Conservation (phyloP, 1,284 basidiomycete genomes). For the Tremellales sp. region DNA sequence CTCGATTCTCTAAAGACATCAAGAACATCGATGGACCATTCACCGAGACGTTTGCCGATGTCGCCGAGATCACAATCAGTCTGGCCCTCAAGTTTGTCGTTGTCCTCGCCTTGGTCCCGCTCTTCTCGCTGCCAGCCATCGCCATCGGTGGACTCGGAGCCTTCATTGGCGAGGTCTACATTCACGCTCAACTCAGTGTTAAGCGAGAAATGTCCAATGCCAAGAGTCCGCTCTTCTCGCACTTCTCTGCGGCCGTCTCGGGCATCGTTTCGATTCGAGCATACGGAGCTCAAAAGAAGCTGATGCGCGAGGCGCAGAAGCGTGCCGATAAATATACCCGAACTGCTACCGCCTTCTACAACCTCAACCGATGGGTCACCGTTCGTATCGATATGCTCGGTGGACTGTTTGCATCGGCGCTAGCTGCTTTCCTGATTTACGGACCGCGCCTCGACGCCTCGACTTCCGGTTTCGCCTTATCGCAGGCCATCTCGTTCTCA, state of each 20-base stretch:
- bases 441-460: conserved; percentile 35
- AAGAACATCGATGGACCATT: conserved; percentile 47
- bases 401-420: conserved; percentile 37
- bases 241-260: conserved; percentile 64
- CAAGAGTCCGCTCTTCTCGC: conserved; percentile 61
- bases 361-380: conserved; percentile 47
- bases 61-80: conserved; percentile 43
- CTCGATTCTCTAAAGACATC: conserved; percentile 61
- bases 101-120: conserved; percentile 54
- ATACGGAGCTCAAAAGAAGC: conserved; percentile 44
- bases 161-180: conserved; percentile 54
- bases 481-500: conserved; percentile 46
- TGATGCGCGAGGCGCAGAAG: conserved; percentile 36
- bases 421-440: conserved; percentile 46
- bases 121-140: conserved; percentile 45
- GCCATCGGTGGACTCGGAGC: conserved; percentile 52
- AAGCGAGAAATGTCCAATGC: conserved; percentile 68
- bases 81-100: conserved; percentile 52
- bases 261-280: conserved; percentile 57
- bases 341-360: conserved; percentile 43
- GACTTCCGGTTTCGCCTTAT: conserved; percentile 47
- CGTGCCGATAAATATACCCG: conserved; percentile 48
- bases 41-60: conserved; percentile 33
- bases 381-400: conserved; percentile 47
- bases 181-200: conserved; percentile 68